These are phyloP conservation scores for Camellia granthamiana DNA, from an alignment of 148 eudicot genomes.

Conservation along the genomic window DNA sequence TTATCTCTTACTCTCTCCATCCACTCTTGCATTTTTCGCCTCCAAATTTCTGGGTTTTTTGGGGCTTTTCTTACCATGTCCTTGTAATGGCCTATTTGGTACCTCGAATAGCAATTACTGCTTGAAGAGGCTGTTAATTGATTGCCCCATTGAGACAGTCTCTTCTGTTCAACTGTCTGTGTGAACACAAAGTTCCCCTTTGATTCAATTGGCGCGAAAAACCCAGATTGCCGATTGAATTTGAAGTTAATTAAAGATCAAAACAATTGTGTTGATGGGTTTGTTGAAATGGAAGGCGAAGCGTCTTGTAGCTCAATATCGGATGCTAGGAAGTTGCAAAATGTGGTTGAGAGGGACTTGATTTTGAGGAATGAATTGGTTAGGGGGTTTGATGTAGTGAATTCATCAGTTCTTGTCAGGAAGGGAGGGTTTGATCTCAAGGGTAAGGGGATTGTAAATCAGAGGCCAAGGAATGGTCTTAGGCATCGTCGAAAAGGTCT, in stretches of 20 bases:
- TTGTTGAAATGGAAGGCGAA: slow-evolving; percentile 57
- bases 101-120: slow-evolving; percentile 38
- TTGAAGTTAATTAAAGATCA: slow-evolving; percentile 37
- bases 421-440: slow-evolving; percentile 46
- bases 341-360: slow-evolving; percentile 30
- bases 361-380: slow-evolving; percentile 18
- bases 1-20: slow-evolving; percentile 70
- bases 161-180: slow-evolving; percentile 57
- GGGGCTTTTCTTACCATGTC: slow-evolving; percentile 69
- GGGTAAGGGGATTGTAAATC: slow-evolving; percentile 44
- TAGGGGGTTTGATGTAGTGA: background rate
- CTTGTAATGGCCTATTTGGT: slow-evolving; percentile 58
- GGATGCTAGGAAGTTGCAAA: slow-evolving; percentile 36
- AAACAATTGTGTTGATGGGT: slow-evolving; percentile 26
- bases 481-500: slow-evolving; percentile 46
- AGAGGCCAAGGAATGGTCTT: slow-evolving; percentile 45
- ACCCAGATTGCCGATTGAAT: slow-evolving; percentile 33
- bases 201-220: slow-evolving; percentile 34
- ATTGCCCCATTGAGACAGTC: slow-evolving; percentile 51
- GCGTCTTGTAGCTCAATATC: slow-evolving; percentile 60
- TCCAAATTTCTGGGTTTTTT: slow-evolving; percentile 59
- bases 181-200: slow-evolving; percentile 66
- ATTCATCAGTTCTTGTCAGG: background rate
- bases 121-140: slow-evolving; percentile 46
- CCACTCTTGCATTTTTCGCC: slow-evolving; percentile 55